These are phyloP conservation scores for Suillus americanus DNA, from an alignment of 768 basidiomycete species.

Conservation along the genomic window DNA sequence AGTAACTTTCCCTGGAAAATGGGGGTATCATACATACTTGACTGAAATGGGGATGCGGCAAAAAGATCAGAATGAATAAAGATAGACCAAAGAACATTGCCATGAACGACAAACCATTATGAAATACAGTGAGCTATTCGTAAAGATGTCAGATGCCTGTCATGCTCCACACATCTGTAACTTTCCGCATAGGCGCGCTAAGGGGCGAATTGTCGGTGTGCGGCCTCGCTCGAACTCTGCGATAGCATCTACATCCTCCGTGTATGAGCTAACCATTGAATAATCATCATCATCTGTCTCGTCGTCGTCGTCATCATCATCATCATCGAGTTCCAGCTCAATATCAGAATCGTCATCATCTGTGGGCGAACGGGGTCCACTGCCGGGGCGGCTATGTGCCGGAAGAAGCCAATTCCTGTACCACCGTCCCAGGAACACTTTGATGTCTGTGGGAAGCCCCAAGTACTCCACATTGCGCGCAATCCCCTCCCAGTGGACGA, in stretches of 20 bases:
- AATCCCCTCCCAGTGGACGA: conserved; percentile 81
- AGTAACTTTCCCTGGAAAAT: neutral
- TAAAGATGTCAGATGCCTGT: conserved; percentile 6
- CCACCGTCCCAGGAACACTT: conserved; percentile 74
- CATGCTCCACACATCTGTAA: conserved; percentile 18
- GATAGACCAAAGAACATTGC: conserved; percentile 10
- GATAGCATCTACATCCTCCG: conserved; percentile 39
- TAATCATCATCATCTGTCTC: conserved; percentile 27
- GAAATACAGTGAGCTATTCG: conserved; percentile 10
- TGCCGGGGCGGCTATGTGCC: conserved; percentile 22
- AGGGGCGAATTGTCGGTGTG: conserved; percentile 38
- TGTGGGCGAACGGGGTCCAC: conserved; percentile 25
- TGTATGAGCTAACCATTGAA: conserved; percentile 36
- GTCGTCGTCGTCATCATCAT: conserved; percentile 20
- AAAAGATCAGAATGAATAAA: conserved; percentile 11
- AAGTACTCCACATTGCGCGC: conserved; percentile 91
- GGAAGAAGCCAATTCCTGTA: conserved; percentile 63
- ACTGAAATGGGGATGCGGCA: neutral
- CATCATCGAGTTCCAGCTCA: conserved; percentile 26
- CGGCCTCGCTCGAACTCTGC: conserved; percentile 42
- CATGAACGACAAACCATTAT: conserved; percentile 4
- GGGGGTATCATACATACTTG: neutral
- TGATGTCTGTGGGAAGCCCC: conserved; percentile 72
- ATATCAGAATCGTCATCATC: conserved; percentile 38
- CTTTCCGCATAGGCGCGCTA: conserved; percentile 33